phyloP scores from a whole-genome alignment of 495 filamentous ascomycete genomes.

The Hypoxylon crocopeplum region DNA sequence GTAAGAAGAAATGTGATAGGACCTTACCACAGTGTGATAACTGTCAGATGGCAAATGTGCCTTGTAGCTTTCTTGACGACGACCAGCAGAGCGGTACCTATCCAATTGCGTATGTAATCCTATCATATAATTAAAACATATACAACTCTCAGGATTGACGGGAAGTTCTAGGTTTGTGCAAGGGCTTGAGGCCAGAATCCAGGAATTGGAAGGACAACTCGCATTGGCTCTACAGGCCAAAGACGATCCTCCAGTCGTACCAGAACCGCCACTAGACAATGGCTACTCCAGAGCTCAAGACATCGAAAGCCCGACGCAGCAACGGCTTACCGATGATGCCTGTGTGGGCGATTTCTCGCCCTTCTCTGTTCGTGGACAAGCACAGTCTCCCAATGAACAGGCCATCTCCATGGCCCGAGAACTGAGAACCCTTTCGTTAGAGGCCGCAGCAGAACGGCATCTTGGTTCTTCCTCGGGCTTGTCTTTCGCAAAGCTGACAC shows the following conservation, averaged over 20 bases:
- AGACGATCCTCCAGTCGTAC: background rate
- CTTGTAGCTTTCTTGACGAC: slow-evolving; percentile 49
- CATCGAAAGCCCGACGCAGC: background rate
- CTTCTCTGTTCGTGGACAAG: slow-evolving; percentile 7
- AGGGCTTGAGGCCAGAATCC: slow-evolving; percentile 39
- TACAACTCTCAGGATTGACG: no score
- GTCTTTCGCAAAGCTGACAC: slow-evolving; percentile 49
- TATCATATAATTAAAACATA: no score
- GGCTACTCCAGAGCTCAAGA: background rate
- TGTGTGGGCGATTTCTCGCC: background rate
- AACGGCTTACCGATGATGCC: background rate
- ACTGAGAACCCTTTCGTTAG: slow-evolving; percentile 44
- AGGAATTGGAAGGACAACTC: slow-evolving; percentile 41
- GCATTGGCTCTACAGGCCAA: slow-evolving; percentile 2
- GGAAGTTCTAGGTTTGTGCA: slow-evolving; percentile 42
- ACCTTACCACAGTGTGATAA: slow-evolving; percentile 44
- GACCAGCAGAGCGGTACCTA: slow-evolving; percentile 46
- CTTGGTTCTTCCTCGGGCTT: slow-evolving; percentile 49
- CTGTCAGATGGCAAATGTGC: slow-evolving; percentile 42
- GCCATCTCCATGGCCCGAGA: slow-evolving; percentile 41
- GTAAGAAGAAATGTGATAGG: slow-evolving; percentile 51
- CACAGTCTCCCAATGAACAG: slow-evolving; percentile 23
- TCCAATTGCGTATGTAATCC: slow-evolving; percentile 44
- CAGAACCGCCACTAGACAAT: background rate
- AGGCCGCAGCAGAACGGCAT: slow-evolving; percentile 49